phyloP scores from a whole-genome alignment of 2,329 filamentous ascomycete species.

The Pseudogymnoascus sp. region DNA sequence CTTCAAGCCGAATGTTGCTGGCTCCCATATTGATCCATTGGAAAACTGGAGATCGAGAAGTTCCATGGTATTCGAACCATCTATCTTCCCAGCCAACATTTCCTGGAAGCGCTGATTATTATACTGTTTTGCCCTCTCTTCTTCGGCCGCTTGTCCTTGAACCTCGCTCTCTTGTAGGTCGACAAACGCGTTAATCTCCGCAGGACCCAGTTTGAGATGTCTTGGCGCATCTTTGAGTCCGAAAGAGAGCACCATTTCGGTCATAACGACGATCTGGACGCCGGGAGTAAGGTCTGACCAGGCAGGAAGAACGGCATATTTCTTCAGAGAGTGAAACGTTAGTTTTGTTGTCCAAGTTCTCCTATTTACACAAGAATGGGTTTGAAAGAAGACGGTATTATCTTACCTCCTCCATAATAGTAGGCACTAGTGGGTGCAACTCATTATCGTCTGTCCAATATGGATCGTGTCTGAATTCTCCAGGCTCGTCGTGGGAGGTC shows the following conservation, averaged over 20 bases:
- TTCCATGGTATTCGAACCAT: background rate
- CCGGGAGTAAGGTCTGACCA: background rate
- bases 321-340: background rate
- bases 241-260: background rate
- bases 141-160: background rate
- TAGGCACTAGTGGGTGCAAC: background rate
- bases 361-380: background rate
- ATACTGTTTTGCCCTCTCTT: background rate
- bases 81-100: background rate
- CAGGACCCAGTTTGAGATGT: background rate
- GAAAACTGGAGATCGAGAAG: background rate
- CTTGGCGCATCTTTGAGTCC: background rate
- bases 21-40: background rate
- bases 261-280: background rate
- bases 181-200: background rate
- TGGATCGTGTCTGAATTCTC: background rate
- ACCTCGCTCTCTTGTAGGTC: background rate
- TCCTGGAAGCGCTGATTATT: background rate
- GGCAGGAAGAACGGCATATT: background rate
- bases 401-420: background rate
- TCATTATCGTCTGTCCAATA: background rate
- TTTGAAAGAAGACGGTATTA: background rate
- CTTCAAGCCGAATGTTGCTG: background rate
- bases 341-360: background rate
- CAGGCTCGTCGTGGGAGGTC: background rate